Base-by-base conservation (phyloP, 257 asterid genomes). In the Lantana camara region DNA sequence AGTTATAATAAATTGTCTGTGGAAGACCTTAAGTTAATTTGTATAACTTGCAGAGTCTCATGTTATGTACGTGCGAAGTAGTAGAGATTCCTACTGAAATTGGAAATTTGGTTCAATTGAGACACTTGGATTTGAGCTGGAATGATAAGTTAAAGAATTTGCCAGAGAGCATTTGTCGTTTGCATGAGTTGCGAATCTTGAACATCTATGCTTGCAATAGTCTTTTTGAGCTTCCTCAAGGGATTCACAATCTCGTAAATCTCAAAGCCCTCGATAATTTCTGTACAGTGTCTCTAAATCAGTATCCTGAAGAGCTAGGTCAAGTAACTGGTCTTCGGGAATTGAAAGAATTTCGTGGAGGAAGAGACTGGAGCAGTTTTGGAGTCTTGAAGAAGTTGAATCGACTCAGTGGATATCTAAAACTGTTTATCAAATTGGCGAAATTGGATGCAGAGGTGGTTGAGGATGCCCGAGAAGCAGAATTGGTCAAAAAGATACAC, bases 361-460 rank as follows among this genome's bases (percentile, higher is more conserved):
- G 45, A 38, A 38, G 45, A 38, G n/a, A 9, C 3, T 13, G 4
- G 2, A 38, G 45, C 3, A 52, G 50, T 17, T 47, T 48, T 12
- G 44, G 29, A 63, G n/a, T 10, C 14, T 22, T 71, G 55, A 48
- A 42, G 5, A 1, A 49, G n/a, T 16, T 71, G 21, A 45, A 71
- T 52, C 21, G 57, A 4, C 71, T 63, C 16, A 45, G 21, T 46
- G 66, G 54, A 0, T 24, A 40, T 2, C 14, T 69, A 5, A 0
- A 4, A 2, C 20, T 70, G 0, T 0, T 5, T 3, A 14, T 35
- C 12, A 38, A 3, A n/a, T 0, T 0, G 10, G 38, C 11, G 20
- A 23, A 23, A 10, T 4, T 23, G 4, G 20, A 24, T 10, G 20
- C 24, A 54, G 19, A 16, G 4, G 44, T 27, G n/a, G 60, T 9